Evolutionary conservation across 2,329 filamentous ascomycete genomes (phyloP).

Genomic region (Acrocalymma vagum): DNA sequence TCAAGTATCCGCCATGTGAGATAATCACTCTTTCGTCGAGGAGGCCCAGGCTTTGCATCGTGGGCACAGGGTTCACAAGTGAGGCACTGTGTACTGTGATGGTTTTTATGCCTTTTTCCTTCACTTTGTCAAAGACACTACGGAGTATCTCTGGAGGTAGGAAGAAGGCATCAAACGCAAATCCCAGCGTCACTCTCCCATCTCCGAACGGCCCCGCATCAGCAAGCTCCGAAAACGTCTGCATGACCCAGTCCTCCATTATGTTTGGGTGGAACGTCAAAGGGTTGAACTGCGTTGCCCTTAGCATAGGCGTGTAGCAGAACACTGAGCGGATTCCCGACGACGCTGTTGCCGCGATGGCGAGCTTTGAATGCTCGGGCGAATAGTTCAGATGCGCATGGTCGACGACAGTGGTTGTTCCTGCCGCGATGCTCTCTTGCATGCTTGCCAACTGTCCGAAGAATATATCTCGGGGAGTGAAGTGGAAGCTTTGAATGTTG

Average conservation of each 20-base stretch:
- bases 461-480: constrained; percentile 31
- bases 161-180: constrained; percentile 55
- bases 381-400: constrained; percentile 60
- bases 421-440: constrained; percentile 61
- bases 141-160: constrained; percentile 48
- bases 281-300: constrained; percentile 53
- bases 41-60: constrained; percentile 45
- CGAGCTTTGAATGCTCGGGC: constrained; percentile 30
- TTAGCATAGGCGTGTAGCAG: constrained; percentile 45
- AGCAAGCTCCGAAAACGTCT: constrained; percentile 47
- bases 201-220: constrained; percentile 26
- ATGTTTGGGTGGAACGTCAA: constrained; percentile 55
- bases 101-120: constrained; percentile 46
- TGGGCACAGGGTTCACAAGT: constrained; percentile 20
- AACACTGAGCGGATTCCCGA: constrained; percentile 59
- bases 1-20: constrained; percentile 49
- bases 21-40: constrained; percentile 54
- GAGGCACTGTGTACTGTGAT: constrained; percentile 52
- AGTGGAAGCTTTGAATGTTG: constrained; percentile 46
- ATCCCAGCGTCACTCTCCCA: constrained; percentile 51
- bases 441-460: constrained; percentile 50
- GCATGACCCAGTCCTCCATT: constrained; percentile 56
- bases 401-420: constrained; percentile 63
- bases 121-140: constrained; percentile 47
- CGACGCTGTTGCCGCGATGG: constrained; percentile 51